Evolutionary conservation across 2,329 filamentous ascomycete species (phyloP).

Genomic region (Sporothrix luriei): DNA sequence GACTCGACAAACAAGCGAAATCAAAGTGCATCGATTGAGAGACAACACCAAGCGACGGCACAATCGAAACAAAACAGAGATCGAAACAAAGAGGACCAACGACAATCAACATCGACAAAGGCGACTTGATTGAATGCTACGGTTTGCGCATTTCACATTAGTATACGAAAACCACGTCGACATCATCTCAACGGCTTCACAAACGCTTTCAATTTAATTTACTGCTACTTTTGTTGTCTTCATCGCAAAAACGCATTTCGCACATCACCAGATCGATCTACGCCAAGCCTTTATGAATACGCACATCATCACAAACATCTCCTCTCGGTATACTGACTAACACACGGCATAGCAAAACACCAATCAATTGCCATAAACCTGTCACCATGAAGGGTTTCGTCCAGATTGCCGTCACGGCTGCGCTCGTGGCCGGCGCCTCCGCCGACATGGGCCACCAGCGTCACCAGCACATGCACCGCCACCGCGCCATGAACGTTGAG

Average conservation of each 20-base stretch:
- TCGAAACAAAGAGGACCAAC: slow-evolving; percentile 7
- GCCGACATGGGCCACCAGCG: slow-evolving; percentile 58
- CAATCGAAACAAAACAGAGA: not conserved
- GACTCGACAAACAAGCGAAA: not conserved
- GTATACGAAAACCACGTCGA: not conserved
- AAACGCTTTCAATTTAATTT: not conserved
- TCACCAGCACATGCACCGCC: slow-evolving; percentile 62
- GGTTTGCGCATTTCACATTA: too few species aligned
- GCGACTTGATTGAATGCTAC: not conserved
- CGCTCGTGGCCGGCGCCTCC: slow-evolving; percentile 53
- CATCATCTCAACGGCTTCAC: not conserved
- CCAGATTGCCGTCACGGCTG: slow-evolving; percentile 56
- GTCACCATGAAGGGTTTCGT: slow-evolving; percentile 55
- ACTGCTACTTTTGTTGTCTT: not conserved
- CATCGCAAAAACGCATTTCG: not conserved
- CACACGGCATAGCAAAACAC: not conserved
- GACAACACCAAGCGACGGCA: slow-evolving; percentile 1
- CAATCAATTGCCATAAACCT: not conserved
- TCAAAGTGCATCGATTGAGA: not conserved
- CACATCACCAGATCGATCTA: slow-evolving; percentile 1
- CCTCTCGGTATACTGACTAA: slow-evolving; percentile 9
- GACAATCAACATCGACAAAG: slow-evolving; percentile 7
- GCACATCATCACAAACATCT: slow-evolving; percentile 5
- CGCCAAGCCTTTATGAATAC: slow-evolving; percentile 12
- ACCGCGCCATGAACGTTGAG: slow-evolving; percentile 49